phyloP scores from a whole-genome alignment of 257 asterid species.

The Solanum clarkiae region DNA sequence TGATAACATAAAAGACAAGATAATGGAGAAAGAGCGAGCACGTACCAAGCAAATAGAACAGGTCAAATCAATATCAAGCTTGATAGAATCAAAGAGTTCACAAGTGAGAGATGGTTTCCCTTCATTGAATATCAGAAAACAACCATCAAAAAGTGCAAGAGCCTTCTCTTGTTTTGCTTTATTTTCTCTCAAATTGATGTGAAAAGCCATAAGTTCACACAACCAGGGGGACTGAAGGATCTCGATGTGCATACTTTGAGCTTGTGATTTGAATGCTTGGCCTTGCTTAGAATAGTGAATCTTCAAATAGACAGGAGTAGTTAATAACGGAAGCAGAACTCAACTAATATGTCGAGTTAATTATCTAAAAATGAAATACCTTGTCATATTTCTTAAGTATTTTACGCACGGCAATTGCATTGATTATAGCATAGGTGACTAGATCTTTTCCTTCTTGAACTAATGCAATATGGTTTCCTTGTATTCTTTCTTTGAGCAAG shows the following conservation, averaged over 20 bases:
- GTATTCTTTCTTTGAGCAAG: slow-evolving; percentile 51
- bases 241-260: slow-evolving; percentile 69
- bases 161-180: slow-evolving; percentile 16
- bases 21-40: not conserved
- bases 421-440: slow-evolving; percentile 70
- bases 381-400: slow-evolving; percentile 93
- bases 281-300: slow-evolving; percentile 93
- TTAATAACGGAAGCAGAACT: not conserved
- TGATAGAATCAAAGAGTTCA: slow-evolving; percentile 65
- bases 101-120: slow-evolving; percentile 64
- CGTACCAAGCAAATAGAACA: slow-evolving; percentile 94
- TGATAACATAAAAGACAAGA: not conserved
- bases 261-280: slow-evolving; percentile 83
- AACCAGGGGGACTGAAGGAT: slow-evolving; percentile 98
- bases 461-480: slow-evolving; percentile 40
- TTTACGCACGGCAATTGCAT: slow-evolving; percentile 86
- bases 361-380: slow-evolving; percentile 11
- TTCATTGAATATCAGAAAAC: slow-evolving; percentile 39
- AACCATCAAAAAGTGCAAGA: slow-evolving; percentile 49
- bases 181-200: slow-evolving; percentile 43
- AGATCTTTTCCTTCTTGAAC: slow-evolving; percentile 74
- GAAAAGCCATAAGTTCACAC: slow-evolving; percentile 87
- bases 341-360: not conserved
- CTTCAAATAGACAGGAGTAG: slow-evolving; percentile 14
- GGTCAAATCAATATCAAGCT: slow-evolving; percentile 75